These are phyloP conservation scores for Claviceps maximensis DNA, from an alignment of 2,329 filamentous ascomycete genomes.

Conservation along the genomic window DNA sequence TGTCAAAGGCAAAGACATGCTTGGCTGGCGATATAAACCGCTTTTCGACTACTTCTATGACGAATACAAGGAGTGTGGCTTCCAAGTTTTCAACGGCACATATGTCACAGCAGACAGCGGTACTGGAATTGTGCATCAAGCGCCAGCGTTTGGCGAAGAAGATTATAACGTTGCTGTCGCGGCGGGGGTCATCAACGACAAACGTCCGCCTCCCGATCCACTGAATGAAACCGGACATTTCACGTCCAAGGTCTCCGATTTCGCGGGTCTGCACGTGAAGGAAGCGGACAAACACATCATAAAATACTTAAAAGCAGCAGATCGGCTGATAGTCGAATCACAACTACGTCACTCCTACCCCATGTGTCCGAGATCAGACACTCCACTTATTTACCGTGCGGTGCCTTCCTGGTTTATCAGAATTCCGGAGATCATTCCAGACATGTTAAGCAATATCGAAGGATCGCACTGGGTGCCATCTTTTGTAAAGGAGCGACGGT, in stretches of 20 bases:
- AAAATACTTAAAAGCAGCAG: slow-evolving; percentile 67
- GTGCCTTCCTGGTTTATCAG: slow-evolving; percentile 94
- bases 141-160: slow-evolving; percentile 88
- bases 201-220: slow-evolving; percentile 73
- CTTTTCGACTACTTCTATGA: slow-evolving; percentile 84
- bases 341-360: slow-evolving; percentile 86
- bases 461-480: slow-evolving; percentile 83
- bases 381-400: slow-evolving; percentile 80
- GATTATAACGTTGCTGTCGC: slow-evolving; percentile 79
- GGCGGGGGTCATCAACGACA: slow-evolving; percentile 63
- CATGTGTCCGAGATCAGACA: slow-evolving; percentile 91
- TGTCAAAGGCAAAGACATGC: slow-evolving; percentile 53
- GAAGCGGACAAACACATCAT: slow-evolving; percentile 87
- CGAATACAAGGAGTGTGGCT: slow-evolving; percentile 73
- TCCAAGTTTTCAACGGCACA: slow-evolving; percentile 66
- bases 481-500: slow-evolving; percentile 83
- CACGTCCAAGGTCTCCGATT: slow-evolving; percentile 64
- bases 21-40: slow-evolving; percentile 64
- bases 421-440: slow-evolving; percentile 67
- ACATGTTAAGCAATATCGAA: slow-evolving; percentile 86
- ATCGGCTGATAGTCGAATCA: slow-evolving; percentile 69
- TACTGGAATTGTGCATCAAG: slow-evolving; percentile 87
- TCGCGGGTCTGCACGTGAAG: slow-evolving; percentile 80
- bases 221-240: slow-evolving; percentile 77
- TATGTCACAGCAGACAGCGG: slow-evolving; percentile 86